These are phyloP conservation scores for Patellaria atrata DNA, from an alignment of 495 filamentous ascomycete genomes.

Conservation along the genomic window DNA sequence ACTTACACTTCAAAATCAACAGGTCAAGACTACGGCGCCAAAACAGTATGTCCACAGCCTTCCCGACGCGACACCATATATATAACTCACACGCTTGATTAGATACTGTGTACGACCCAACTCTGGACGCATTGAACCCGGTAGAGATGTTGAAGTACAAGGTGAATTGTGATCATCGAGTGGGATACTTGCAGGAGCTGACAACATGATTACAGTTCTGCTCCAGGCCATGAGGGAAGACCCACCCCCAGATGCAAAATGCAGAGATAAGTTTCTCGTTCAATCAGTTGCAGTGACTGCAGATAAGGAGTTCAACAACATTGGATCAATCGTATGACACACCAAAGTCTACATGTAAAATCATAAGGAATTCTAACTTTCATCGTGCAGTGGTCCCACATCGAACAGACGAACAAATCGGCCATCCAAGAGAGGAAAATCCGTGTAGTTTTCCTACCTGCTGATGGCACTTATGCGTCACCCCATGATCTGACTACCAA, in stretches of 20 bases:
- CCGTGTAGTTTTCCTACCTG: conserved; percentile 67
- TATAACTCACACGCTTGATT: conserved; percentile 7
- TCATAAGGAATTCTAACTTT: no score
- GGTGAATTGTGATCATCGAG: conserved; percentile 38
- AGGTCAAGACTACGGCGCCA: conserved; percentile 98
- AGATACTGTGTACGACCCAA: conserved; percentile 98
- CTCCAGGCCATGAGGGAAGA: conserved; percentile 97
- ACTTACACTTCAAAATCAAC: conserved; percentile 9
- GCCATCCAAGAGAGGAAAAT: conserved; percentile 88
- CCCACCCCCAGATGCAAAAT: conserved; percentile 69
- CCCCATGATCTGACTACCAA: conserved; percentile 26
- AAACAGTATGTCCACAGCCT: conserved; percentile 63
- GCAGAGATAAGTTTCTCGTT: conserved; percentile 95
- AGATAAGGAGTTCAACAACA: conserved; percentile 67
- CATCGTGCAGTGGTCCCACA: conserved; percentile 52
- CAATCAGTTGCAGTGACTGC: conserved; percentile 77
- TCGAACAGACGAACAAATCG: conserved; percentile 63
- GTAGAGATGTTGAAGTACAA: conserved; percentile 78
- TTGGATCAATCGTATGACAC: conserved; percentile 58
- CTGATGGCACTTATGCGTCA: conserved; percentile 33
- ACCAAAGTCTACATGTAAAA: no score
- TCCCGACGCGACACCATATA: conserved; percentile 4
- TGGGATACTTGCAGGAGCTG: conserved; percentile 16
- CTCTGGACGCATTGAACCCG: conserved; percentile 84
- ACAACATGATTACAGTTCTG: conserved; percentile 46